Percentiles rank a stretch among this genome's conserved stretches.
Conservation (phyloP, 192 early-diverging fungal species). For the Entomortierella parvispora region DNA sequence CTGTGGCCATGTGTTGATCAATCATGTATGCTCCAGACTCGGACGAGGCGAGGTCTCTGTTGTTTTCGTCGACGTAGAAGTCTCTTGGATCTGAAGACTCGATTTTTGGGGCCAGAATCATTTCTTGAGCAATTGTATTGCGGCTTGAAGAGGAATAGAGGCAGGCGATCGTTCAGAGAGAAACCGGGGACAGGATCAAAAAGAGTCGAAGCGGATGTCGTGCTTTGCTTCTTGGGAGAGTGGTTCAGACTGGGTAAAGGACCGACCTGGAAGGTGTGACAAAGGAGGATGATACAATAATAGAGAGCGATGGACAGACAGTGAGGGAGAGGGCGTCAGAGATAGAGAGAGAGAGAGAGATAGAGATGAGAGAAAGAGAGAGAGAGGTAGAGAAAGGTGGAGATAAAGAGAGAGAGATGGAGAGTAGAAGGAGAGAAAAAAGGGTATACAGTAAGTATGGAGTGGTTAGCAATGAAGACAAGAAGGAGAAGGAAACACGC, state of each 20-base stretch:
- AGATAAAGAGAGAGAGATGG: background rate
- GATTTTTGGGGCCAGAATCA: slow-evolving; percentile 43
- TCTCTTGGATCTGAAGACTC: slow-evolving; percentile 38
- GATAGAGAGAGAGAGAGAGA: background rate
- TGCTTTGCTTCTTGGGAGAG: too few species aligned
- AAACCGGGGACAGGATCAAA: background rate
- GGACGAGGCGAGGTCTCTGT: slow-evolving; percentile 17
- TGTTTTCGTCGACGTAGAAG: slow-evolving; percentile 40
- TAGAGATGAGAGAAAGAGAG: background rate
- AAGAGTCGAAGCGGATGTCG: too few species aligned
- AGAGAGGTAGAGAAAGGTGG: background rate
- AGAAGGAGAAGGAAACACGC: background rate
- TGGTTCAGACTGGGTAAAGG: too few species aligned
- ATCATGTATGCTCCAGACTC: slow-evolving; percentile 10
- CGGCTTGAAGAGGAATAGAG: slow-evolving; percentile 19
- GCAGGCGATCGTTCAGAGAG: slow-evolving; percentile 17
- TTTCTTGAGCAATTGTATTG: slow-evolving; percentile 28
- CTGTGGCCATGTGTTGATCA: slow-evolving; percentile 8
- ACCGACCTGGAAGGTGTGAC: background rate
- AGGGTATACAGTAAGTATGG: background rate
- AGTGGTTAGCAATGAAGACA: background rate
- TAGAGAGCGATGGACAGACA: background rate
- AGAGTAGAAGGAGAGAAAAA: background rate
- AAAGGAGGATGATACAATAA: background rate
- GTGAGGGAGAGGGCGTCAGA: background rate